Evolutionary conservation across 108 stramenopile genomes (phyloP).

Genomic region (Bacterosira constricta): DNA sequence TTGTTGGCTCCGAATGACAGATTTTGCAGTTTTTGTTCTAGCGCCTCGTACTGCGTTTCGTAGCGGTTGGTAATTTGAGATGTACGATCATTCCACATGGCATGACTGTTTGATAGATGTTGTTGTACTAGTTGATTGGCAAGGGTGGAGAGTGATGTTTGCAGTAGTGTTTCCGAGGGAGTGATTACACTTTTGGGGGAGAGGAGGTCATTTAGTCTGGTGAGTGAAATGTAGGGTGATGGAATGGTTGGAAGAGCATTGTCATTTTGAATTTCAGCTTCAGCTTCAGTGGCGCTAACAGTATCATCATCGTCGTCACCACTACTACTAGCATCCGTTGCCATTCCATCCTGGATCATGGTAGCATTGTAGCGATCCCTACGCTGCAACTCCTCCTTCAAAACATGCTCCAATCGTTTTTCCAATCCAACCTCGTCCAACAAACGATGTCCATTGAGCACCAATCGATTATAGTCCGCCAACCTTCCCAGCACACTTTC

Average conservation of each 20-base stretch:
- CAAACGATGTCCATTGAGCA: too few species aligned
- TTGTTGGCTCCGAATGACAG: not conserved
- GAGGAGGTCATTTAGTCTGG: constrained; percentile 54
- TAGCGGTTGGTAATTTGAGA: not conserved
- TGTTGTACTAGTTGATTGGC: not conserved
- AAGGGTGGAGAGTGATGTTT: not conserved
- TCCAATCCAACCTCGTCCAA: too few species aligned
- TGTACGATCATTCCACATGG: not conserved
- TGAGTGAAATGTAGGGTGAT: constrained; percentile 50
- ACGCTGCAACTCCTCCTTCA: not conserved
- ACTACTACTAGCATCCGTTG: too few species aligned
- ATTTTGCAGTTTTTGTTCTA: not conserved
- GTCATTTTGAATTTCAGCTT: not conserved
- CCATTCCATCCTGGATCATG: too few species aligned
- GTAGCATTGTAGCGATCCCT: too few species aligned
- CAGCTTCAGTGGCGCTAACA: too few species aligned
- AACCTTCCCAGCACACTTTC: too few species aligned
- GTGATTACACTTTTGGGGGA: constrained; percentile 5
- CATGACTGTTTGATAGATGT: not conserved
- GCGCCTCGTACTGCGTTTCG: not conserved
- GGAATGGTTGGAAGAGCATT: not conserved
- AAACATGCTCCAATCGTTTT: too few species aligned
- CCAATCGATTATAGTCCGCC: too few species aligned
- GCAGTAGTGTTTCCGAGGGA: not conserved
- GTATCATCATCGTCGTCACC: too few species aligned